Percentiles rank a stretch among this genome's conserved stretches.
Evolutionary conservation across 371 early-diverging fungal species (phyloP).

Genomic region (Lichtheimia ramosa): DNA sequence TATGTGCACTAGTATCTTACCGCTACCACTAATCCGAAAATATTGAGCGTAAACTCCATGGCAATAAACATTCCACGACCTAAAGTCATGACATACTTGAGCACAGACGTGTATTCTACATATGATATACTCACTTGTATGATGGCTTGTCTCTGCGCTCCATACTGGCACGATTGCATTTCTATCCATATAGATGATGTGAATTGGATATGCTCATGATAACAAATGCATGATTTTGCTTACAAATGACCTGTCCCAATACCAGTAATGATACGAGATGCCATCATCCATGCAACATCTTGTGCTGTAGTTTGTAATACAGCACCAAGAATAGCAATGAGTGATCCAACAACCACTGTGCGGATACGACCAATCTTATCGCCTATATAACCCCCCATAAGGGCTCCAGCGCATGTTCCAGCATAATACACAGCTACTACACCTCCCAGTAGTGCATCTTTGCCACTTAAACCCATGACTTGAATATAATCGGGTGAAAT

Average conservation of each 20-base stretch:
- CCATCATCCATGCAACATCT: constrained; percentile 45
- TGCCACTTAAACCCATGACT: constrained; percentile 32
- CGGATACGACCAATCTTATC: constrained; percentile 41
- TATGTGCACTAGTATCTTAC: constrained; percentile 4
- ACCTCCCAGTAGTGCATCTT: constrained; percentile 39
- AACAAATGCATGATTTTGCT: constrained; percentile 8
- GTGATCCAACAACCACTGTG: constrained; percentile 37
- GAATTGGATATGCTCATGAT: not conserved
- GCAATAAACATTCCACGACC: constrained; percentile 41
- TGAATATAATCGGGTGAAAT: constrained; percentile 36
- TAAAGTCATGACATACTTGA: constrained; percentile 3
- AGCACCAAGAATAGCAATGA: constrained; percentile 37
- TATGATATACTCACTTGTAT: constrained; percentile 8
- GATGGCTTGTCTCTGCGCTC: constrained; percentile 23
- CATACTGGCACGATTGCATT: constrained; percentile 42
- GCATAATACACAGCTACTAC: constrained; percentile 37
- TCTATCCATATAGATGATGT: constrained; percentile 1
- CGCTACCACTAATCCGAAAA: constrained; percentile 45
- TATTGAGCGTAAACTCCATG: constrained; percentile 43
- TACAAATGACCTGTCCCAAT: constrained; percentile 45
- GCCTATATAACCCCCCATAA: constrained; percentile 45
- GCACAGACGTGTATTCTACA: too few species aligned
- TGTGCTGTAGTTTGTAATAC: constrained; percentile 38
- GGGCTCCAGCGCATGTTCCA: constrained; percentile 43
- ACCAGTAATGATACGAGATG: constrained; percentile 43